A percentile compares a stretch with the other conserved stretches of the same genome.
These are phyloP conservation scores for Platismatia glauca DNA, from an alignment of 495 filamentous ascomycete species.

Conservation along the genomic window DNA sequence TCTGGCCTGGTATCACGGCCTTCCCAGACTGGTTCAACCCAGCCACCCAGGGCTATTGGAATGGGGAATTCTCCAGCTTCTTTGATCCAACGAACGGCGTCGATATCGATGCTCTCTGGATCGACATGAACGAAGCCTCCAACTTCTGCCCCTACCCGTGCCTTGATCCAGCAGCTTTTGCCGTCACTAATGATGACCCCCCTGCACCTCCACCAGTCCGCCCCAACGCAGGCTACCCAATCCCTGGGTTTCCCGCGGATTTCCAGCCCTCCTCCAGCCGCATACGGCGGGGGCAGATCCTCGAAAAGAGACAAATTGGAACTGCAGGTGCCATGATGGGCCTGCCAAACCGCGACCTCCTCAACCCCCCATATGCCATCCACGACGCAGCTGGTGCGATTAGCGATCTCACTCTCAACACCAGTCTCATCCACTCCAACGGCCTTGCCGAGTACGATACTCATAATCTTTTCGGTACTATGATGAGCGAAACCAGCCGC, in stretches of 20 bases:
- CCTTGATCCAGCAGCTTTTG: slow-evolving; percentile 45
- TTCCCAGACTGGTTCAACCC: slow-evolving; percentile 82
- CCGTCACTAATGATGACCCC: slow-evolving; percentile 49
- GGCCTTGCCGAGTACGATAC: slow-evolving; percentile 65
- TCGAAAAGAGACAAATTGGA: slow-evolving; percentile 10
- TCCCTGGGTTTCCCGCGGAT: slow-evolving; percentile 62
- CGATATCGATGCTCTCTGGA: slow-evolving; percentile 82
- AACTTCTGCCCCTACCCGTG: slow-evolving; percentile 73
- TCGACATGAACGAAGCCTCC: slow-evolving; percentile 74
- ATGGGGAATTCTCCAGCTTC: slow-evolving; percentile 59
- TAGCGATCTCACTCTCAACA: slow-evolving; percentile 65
- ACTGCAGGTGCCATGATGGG: slow-evolving; percentile 36
- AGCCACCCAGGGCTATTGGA: slow-evolving; percentile 62
- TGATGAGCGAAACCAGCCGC: slow-evolving; percentile 67
- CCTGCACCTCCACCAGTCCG: slow-evolving; percentile 59
- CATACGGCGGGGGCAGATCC: slow-evolving; percentile 11
- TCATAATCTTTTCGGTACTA: slow-evolving; percentile 79
- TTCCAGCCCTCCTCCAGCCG: slow-evolving; percentile 52
- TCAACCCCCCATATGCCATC: slow-evolving; percentile 67
- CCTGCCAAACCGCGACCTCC: slow-evolving; percentile 54
- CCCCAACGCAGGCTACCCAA: slow-evolving; percentile 43
- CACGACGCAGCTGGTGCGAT: slow-evolving; percentile 62
- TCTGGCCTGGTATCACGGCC: slow-evolving; percentile 76
- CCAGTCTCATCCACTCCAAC: slow-evolving; percentile 64
- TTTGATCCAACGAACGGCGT: slow-evolving; percentile 58